Conservation (phyloP, 352 stramenopile species). For the Phytophthora multivora region DNA sequence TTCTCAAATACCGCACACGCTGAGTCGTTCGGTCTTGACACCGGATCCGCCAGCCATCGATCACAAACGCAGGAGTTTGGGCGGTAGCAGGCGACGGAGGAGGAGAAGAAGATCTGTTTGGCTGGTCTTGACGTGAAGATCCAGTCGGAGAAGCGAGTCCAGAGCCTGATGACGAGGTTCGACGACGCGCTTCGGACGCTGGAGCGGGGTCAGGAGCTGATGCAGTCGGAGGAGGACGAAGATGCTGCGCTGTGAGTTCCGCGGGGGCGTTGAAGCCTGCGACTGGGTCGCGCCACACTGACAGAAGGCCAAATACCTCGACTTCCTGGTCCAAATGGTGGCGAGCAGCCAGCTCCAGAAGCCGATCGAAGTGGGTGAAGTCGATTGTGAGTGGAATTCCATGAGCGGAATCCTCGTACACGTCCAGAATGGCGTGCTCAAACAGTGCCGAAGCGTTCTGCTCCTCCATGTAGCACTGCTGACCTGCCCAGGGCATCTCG, state of each 20-base stretch:
- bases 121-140: conserved; percentile 22
- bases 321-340: conserved; percentile 71
- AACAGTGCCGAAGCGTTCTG: conserved; percentile 71
- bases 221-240: conserved; percentile 25
- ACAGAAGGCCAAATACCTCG: conserved; percentile 76
- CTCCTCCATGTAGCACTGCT: conserved; percentile 79
- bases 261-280: conserved; percentile 67
- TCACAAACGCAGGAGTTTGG: conserved; percentile 36
- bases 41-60: conserved; percentile 76
- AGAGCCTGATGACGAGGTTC: conserved; percentile 25
- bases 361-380: conserved; percentile 73
- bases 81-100: conserved; percentile 15
- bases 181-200: conserved; percentile 20
- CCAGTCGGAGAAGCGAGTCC: conserved; percentile 18
- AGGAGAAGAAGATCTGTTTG: conserved; percentile 8
- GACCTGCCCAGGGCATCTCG: conserved; percentile 78
- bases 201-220: conserved; percentile 28
- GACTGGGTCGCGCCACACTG: conserved; percentile 63
- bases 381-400: conserved; percentile 50
- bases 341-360: conserved; percentile 52
- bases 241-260: conserved; percentile 37
- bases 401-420: conserved; percentile 55
- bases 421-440: conserved; percentile 67
- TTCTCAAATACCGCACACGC: conserved; percentile 59
- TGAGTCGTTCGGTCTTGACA: conserved; percentile 62